Evolutionary conservation across 169 alveolate species (phyloP).

Genomic region (Babesia ovata): DNA sequence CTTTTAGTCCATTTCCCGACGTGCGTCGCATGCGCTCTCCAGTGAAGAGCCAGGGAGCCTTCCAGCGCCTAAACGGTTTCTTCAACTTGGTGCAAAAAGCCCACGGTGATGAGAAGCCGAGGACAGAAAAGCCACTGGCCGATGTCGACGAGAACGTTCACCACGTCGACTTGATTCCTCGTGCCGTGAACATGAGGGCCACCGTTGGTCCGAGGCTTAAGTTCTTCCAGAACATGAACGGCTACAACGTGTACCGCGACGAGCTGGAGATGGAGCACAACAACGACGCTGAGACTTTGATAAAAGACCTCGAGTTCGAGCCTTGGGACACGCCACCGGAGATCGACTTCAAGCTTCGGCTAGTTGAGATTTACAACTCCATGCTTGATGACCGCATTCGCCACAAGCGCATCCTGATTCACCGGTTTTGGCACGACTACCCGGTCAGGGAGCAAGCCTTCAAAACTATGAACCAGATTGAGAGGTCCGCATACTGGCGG

Average conservation of each 20-base stretch:
- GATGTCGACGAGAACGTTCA: conserved; percentile 1
- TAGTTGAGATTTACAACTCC: conserved; percentile 58
- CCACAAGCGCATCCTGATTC: conserved; percentile 56
- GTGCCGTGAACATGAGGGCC: conserved; percentile 29
- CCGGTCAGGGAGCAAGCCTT: conserved; percentile 33
- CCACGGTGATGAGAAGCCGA: conserved; percentile 1
- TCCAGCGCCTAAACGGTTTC: conserved; percentile 2
- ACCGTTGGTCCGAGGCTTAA: conserved; percentile 25
- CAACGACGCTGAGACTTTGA: conserved; percentile 93
- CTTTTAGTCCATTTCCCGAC: conserved; percentile 67
- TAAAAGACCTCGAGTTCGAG: conserved; percentile 94
- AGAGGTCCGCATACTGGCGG: conserved; percentile 63
- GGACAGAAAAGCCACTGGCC: background rate
- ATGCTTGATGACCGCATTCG: conserved; percentile 58
- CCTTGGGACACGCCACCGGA: conserved; percentile 66
- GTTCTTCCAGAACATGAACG: conserved; percentile 77
- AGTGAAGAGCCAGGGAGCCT: background rate
- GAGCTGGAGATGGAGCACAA: conserved; percentile 95
- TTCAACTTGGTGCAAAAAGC: conserved; percentile 9
- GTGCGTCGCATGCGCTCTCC: conserved; percentile 49
- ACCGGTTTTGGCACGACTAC: conserved; percentile 59
- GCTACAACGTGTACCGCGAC: conserved; percentile 92
- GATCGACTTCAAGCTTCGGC: conserved; percentile 54
- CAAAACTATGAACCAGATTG: conserved; percentile 48
- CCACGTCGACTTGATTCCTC: conserved; percentile 46